phyloP scores from a whole-genome alignment of 805 yeast genomes.

The Brettanomyces naardenensis region DNA sequence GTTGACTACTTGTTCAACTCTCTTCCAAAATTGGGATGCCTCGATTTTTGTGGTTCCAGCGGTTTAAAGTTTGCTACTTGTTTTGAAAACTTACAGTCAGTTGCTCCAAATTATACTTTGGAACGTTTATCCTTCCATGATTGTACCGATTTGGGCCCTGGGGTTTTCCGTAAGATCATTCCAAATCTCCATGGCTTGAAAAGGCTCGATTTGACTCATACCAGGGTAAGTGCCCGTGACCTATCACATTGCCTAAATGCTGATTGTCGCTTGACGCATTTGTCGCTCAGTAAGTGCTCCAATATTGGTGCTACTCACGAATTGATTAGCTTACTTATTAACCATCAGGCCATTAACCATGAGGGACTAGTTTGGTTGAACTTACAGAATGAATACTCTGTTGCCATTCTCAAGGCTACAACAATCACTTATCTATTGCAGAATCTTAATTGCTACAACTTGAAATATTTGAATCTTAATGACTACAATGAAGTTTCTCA shows the following conservation, averaged over 20 bases:
- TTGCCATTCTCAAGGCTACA: conserved; percentile 39
- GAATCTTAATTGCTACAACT: conserved; percentile 34
- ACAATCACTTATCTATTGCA: conserved; percentile 37
- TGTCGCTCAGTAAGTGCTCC: conserved; percentile 60
- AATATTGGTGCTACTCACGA: conserved; percentile 63
- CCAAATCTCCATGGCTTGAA: conserved; percentile 49
- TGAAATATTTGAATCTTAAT: conserved; percentile 42
- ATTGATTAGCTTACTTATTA: conserved; percentile 56
- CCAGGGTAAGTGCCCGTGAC: conserved; percentile 61
- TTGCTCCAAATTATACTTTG: conserved; percentile 17
- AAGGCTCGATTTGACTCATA: conserved; percentile 74
- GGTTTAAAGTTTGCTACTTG: conserved; percentile 54
- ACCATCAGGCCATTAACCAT: conserved; percentile 53
- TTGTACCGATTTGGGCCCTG: conserved; percentile 66
- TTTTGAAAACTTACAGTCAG: conserved; percentile 36
- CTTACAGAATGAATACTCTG: conserved; percentile 45
- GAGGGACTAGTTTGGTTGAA: conserved; percentile 43
- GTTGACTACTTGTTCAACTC: conserved; percentile 46
- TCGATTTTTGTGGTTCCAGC: conserved; percentile 88
- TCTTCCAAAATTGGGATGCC: conserved; percentile 49
- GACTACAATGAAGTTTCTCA: conserved; percentile 39
- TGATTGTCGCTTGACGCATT: conserved; percentile 58
- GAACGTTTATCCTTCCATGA: conserved; percentile 72
- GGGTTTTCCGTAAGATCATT: conserved; percentile 47
- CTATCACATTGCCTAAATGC: conserved; percentile 45